Base-by-base conservation (phyloP, 208 protist genomes). In the Wallacemonas sp. region DNA sequence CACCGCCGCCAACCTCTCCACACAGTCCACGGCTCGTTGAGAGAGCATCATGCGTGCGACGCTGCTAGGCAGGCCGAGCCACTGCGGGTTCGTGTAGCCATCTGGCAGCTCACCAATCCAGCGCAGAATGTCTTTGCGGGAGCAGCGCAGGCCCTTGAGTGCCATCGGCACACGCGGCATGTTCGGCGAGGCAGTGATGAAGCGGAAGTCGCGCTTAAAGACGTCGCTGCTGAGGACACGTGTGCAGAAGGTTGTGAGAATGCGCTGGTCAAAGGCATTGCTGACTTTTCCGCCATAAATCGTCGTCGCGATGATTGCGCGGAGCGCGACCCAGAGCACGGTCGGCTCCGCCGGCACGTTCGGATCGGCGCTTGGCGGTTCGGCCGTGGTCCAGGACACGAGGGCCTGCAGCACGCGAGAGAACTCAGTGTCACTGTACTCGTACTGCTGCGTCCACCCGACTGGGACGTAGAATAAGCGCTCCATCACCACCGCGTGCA, bases 391-490 rank as follows among this genome's bases (percentile, higher is more conserved):
- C 97, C 97, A 99, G 24, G 83, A 77, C 59, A 98, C 88, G 24
- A 99, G 77, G 6, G 94, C 86, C 30, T 97, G 85, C 12, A 98
- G 49, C 6, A 98, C 93, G 39, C 90, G 94, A 34, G 86, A 78
- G 41, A 98, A 91, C 78, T 99, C 98, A 12, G 90, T 90, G 38
- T 99, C 97, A 59, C 86, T 98, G 82, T 99, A 99, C 80, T 99
- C 98, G 84, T 99, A 99, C 4, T 55, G 56, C 82, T 99, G 97
- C 24, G 86, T 94, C 98, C 99, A 99, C 36, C 99, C 98, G 6
- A 99, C 64, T 19, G 98, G 98, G 61, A 92, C 77, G 71, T 99
- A 99, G 38, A 91, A 71, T 17, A 99, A 66, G 56, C 98, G 87
- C 78, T 99, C 98, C 70, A 97, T 90, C 34, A 99, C 83, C n/a